phyloP scores from a whole-genome alignment of 2,329 filamentous ascomycete species.

The Paraphaeosphaeria minitans region DNA sequence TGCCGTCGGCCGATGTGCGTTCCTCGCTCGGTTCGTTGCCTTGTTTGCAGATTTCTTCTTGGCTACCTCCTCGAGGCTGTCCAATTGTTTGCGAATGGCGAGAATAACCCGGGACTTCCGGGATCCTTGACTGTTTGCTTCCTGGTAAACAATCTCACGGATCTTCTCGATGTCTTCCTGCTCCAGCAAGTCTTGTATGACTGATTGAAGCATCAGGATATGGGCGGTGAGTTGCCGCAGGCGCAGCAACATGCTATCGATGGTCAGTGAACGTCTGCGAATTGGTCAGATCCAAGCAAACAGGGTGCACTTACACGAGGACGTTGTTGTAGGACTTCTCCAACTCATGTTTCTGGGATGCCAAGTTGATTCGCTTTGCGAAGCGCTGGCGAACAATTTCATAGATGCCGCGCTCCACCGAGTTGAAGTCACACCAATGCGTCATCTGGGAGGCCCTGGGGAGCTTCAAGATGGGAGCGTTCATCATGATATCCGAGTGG shows the following conservation, averaged over 20 bases:
- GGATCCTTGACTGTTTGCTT: constrained; percentile 21
- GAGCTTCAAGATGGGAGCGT: constrained; percentile 59
- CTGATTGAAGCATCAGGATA: constrained; percentile 53
- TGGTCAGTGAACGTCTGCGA: not conserved
- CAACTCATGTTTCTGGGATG: constrained; percentile 25
- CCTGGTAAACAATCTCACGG: constrained; percentile 34
- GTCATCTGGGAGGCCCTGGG: constrained; percentile 55
- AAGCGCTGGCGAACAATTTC: constrained; percentile 56
- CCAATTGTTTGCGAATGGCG: constrained; percentile 38
- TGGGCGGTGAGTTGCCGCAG: constrained; percentile 60
- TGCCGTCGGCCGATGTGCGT: not conserved
- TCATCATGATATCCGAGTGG: constrained; percentile 59
- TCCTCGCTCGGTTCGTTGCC: constrained; percentile 10
- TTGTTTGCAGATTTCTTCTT: constrained; percentile 20
- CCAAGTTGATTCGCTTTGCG: constrained; percentile 49
- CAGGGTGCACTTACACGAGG: constrained; percentile 36
- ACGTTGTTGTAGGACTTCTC: constrained; percentile 48
- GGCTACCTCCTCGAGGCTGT: constrained; percentile 23
- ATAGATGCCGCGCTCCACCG: constrained; percentile 60
- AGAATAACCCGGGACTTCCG: constrained; percentile 24
- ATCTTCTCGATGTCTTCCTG: constrained; percentile 54
- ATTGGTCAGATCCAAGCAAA: not conserved
- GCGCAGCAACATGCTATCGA: constrained; percentile 51
- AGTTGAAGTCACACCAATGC: constrained; percentile 55
- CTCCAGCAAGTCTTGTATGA: constrained; percentile 53